These are phyloP conservation scores for Sanghuangporus weigelae DNA, from an alignment of 1,284 basidiomycete genomes.

Conservation along the genomic window DNA sequence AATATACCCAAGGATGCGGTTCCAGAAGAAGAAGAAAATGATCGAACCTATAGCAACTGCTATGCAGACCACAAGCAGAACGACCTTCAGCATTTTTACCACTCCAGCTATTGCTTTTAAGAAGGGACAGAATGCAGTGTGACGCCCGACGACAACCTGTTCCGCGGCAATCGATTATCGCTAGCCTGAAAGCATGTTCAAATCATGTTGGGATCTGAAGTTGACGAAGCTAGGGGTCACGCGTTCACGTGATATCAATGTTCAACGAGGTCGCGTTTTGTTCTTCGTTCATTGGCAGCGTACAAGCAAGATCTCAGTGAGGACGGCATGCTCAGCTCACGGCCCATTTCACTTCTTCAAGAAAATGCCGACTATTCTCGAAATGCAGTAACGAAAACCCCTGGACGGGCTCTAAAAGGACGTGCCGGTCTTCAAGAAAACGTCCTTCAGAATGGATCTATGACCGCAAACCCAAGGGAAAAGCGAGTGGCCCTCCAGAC, in stretches of 20 bases:
- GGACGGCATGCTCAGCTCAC: constrained; percentile 39
- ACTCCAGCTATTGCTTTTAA: neutral
- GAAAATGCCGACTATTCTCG: constrained; percentile 20
- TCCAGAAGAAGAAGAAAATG: constrained; percentile 87
- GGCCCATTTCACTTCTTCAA: constrained; percentile 32
- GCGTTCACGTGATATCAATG: neutral
- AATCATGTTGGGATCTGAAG: neutral
- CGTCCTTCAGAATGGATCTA: constrained; percentile 30
- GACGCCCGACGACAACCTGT: neutral
- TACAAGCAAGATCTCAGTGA: neutral
- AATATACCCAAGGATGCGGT: constrained; percentile 70
- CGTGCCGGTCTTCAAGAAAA: constrained; percentile 50
- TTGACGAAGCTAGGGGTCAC: neutral
- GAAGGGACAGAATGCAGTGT: neutral
- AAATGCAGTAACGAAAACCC: constrained; percentile 37
- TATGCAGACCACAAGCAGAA: constrained; percentile 67
- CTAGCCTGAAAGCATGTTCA: neutral
- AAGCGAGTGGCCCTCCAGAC: constrained; percentile 33
- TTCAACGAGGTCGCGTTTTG: neutral
- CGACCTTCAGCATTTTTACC: constrained; percentile 47
- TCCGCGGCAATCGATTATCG: neutral
- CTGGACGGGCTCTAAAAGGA: constrained; percentile 39
- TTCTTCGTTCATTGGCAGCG: neutral
- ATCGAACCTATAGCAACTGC: constrained; percentile 67
- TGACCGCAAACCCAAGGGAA: constrained; percentile 39